Evolutionary conservation across 257 asterid species (phyloP).

Genomic region (Solanum okadae): DNA sequence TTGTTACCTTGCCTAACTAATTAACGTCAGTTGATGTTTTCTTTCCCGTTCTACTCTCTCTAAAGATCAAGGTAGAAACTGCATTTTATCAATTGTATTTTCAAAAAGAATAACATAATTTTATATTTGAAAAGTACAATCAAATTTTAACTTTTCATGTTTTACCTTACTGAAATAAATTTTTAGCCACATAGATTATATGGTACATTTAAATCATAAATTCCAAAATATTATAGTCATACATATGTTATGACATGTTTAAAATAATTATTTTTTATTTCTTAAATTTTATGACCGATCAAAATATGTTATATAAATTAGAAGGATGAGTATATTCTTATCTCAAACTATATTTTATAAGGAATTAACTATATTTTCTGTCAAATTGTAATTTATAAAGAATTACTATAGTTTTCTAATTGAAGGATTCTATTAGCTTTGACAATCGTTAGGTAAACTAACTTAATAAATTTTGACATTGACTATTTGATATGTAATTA

Average conservation of each 20-base stretch:
- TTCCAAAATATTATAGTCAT: too few species aligned
- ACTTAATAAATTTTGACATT: not conserved
- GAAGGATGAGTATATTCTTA: not conserved
- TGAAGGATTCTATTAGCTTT: not conserved
- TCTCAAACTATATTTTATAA: not conserved
- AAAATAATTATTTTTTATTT: not conserved
- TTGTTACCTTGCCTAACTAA: not conserved
- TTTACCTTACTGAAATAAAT: too few species aligned
- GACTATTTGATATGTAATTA: not conserved
- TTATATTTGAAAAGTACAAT: not conserved
- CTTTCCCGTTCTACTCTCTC: too few species aligned
- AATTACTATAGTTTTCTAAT: not conserved
- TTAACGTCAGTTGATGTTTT: not conserved
- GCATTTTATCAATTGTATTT: too few species aligned
- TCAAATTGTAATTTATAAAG: not conserved
- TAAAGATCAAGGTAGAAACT: too few species aligned
- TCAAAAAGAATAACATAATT: not conserved
- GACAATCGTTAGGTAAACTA: not conserved
- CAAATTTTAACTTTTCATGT: not conserved
- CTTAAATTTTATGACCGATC: rapidly evolving
- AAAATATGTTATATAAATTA: not conserved
- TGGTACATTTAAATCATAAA: not conserved
- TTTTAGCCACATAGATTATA: not conserved
- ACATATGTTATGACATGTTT: too few species aligned
- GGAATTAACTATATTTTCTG: not conserved